Evolutionary conservation across 352 stramenopile species (phyloP).

Genomic region (Globisporangium apiculatum): DNA sequence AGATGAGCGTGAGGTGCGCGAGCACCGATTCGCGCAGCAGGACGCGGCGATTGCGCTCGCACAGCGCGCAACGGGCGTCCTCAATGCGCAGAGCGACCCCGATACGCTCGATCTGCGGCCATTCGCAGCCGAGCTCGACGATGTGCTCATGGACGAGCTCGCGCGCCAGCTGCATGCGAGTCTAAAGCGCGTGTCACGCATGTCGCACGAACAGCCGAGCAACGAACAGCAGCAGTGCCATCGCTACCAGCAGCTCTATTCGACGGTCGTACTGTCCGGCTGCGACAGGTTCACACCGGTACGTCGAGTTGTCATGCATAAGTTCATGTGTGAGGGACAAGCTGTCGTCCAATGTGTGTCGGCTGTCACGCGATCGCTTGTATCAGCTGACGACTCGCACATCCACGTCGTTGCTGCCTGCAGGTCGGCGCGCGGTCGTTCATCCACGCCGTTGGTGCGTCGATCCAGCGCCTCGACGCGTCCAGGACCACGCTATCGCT

Average conservation of each 20-base stretch:
- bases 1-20: conserved; percentile 25
- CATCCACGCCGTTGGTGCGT: conserved; percentile 43
- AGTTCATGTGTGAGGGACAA: too few species aligned
- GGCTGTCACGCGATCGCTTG: neutral
- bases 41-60: conserved; percentile 28
- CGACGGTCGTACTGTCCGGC: conserved; percentile 38
- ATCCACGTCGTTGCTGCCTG: conserved; percentile 41
- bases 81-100: conserved; percentile 37
- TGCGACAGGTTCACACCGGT: conserved; percentile 52
- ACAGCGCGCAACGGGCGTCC: conserved; percentile 37
- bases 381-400: conserved; percentile 9
- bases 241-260: conserved; percentile 20
- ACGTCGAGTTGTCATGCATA: neutral
- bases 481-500: conserved; percentile 41
- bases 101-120: conserved; percentile 50
- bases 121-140: conserved; percentile 38
- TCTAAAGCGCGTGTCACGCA: conserved; percentile 4
- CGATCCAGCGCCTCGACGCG: conserved; percentile 41
- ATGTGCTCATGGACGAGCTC: conserved; percentile 54
- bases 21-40: conserved; percentile 29
- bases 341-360: too few species aligned
- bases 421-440: conserved; percentile 69
- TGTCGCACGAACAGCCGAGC: conserved; percentile 2
- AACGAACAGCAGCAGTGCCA: neutral
- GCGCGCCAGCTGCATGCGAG: conserved; percentile 45